Percentiles rank a stretch among this genome's conserved stretches.
Conservation (phyloP, 176 grass and related monocot genomes). For the Triticum turgidum region DNA sequence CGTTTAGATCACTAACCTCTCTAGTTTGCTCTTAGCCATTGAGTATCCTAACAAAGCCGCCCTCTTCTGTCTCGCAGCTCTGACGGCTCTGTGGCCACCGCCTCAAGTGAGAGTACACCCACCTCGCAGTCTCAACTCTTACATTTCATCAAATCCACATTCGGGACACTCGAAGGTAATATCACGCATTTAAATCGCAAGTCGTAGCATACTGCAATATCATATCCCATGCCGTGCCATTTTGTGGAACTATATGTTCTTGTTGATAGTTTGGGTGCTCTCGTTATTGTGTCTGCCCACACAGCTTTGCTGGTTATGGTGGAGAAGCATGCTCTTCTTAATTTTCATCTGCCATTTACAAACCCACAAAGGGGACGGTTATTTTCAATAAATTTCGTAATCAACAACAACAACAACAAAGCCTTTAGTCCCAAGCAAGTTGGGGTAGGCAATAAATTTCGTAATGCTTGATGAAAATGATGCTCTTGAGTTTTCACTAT, state of each 20-base stretch:
- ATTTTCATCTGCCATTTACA: background rate
- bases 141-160: constrained; percentile 51
- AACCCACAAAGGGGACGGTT: background rate
- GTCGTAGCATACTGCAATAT: background rate
- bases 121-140: constrained; percentile 35
- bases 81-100: background rate
- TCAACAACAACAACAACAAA: background rate
- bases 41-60: background rate
- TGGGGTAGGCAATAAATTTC: background rate
- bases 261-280: background rate
- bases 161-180: constrained; percentile 45
- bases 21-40: background rate
- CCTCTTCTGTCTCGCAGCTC: constrained; percentile 24
- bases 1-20: no score
- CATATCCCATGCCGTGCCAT: background rate
- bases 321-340: background rate
- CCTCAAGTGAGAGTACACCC: background rate
- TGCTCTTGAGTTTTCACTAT: background rate
- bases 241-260: background rate
- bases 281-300: background rate
- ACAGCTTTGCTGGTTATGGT: background rate
- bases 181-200: background rate
- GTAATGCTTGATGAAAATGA: background rate
- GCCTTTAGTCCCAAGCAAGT: no score
- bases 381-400: background rate